Percentiles rank a stretch among this genome's conserved stretches.
These are phyloP conservation scores for Suillus plorans DNA, from an alignment of 768 basidiomycete species.

Conservation along the genomic window DNA sequence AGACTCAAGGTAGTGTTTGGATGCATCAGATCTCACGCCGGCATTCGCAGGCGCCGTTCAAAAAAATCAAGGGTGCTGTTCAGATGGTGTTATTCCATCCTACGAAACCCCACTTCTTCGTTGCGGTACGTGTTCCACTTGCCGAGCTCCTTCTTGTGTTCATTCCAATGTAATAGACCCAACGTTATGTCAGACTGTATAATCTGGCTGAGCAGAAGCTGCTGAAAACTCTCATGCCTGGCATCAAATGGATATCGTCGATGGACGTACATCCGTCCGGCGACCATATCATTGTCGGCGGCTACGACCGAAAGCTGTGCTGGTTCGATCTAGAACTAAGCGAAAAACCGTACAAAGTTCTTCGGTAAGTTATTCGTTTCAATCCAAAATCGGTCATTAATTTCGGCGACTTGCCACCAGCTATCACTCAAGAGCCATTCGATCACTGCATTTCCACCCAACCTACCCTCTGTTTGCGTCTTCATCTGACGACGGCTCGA, in stretches of 20 bases:
- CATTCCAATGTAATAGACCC: conserved; percentile 59
- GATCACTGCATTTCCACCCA: conserved; percentile 91
- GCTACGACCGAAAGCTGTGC: conserved; percentile 95
- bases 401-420: conserved; percentile 37
- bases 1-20: conserved; percentile 82
- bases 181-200: conserved; percentile 94
- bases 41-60: conserved; percentile 98
- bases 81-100: conserved; percentile 97
- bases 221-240: conserved; percentile 91
- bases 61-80: conserved; percentile 86
- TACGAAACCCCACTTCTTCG: conserved; percentile 92
- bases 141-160: conserved; percentile 12
- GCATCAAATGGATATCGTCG: conserved; percentile 95
- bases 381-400: conserved; percentile 11
- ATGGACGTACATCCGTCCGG: conserved; percentile 97
- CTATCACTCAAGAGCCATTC: conserved; percentile 92
- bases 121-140: conserved; percentile 66
- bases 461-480: conserved; percentile 95
- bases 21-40: conserved; percentile 93
- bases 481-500: conserved; percentile 94
- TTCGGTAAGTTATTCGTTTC: conserved; percentile 55
- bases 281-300: conserved; percentile 95
- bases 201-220: conserved; percentile 93
- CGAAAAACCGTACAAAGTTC: conserved; percentile 94
- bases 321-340: conserved; percentile 99